phyloP scores from a whole-genome alignment of 768 basidiomycete genomes.

The Suillus tomentosus region DNA sequence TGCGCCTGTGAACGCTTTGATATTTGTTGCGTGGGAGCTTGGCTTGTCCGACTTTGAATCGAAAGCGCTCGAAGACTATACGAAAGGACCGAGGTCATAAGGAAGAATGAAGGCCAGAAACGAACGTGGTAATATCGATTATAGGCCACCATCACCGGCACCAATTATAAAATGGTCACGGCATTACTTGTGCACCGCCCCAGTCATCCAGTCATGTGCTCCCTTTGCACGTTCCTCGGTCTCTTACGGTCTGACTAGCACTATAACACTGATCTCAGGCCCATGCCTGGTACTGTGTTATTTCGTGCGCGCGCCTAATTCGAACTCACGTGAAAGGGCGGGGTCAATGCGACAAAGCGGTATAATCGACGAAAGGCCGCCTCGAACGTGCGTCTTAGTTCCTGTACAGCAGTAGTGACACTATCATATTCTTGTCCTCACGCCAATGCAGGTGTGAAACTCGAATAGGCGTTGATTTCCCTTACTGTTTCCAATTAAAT shows the following conservation, averaged over 20 bases:
- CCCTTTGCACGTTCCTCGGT: neutral
- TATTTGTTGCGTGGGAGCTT: neutral
- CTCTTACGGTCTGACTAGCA: neutral
- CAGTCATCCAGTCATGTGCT: neutral
- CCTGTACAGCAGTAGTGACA: neutral
- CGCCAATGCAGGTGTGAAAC: neutral
- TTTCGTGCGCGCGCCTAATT: neutral
- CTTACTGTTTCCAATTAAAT: neutral
- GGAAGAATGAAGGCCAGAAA: too few relatives aligned
- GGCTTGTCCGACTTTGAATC: neutral
- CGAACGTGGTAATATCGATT: too few relatives aligned
- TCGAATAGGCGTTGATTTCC: neutral
- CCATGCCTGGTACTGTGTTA: neutral
- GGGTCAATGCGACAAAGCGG: neutral
- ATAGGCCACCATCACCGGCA: neutral
- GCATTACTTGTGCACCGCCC: neutral
- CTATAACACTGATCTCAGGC: neutral
- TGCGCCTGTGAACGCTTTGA: neutral
- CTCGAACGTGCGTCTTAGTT: slow-evolving; percentile 6
- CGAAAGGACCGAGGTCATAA: too few relatives aligned
- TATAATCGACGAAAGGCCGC: neutral
- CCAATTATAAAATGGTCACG: neutral
- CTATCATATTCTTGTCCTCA: neutral
- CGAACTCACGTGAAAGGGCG: neutral
- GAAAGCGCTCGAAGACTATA: too few relatives aligned